Conservation (phyloP, 192 early-diverging fungal species). For the Allomyces macrogynus region DNA sequence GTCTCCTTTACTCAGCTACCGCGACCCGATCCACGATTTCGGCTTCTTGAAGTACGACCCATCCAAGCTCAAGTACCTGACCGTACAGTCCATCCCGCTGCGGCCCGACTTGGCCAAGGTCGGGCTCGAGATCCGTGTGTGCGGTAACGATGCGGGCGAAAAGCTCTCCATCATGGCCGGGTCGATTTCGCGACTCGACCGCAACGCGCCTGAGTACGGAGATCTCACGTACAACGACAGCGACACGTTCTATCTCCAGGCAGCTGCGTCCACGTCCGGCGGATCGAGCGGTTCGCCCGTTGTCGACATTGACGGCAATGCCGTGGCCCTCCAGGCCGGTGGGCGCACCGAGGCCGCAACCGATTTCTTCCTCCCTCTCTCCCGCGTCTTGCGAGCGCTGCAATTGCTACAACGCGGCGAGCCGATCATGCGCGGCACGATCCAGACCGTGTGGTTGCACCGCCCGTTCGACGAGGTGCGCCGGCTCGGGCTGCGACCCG, state of each 20-base stretch:
- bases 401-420: conserved; percentile 23
- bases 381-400: conserved; percentile 41
- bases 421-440: conserved; percentile 34
- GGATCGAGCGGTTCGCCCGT: conserved; percentile 62
- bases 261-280: conserved; percentile 52
- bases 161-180: conserved; percentile 61
- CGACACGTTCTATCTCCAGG: conserved; percentile 53
- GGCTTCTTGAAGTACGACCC: conserved; percentile 51
- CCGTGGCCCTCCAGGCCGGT: conserved; percentile 62
- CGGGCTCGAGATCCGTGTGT: conserved; percentile 59
- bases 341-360: conserved; percentile 53
- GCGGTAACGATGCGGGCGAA: conserved; percentile 65
- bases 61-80: conserved; percentile 48
- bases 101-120: conserved; percentile 49
- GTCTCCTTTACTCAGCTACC: too few species aligned
- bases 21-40: conserved; percentile 60
- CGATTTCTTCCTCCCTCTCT: conserved; percentile 68
- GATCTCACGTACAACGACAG: conserved; percentile 52
- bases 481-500: conserved; percentile 36
- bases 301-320: conserved; percentile 57
- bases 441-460: conserved; percentile 50
- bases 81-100: conserved; percentile 38
- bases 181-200: conserved; percentile 54
- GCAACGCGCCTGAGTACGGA: conserved; percentile 63
- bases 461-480: conserved; percentile 59